phyloP scores from a whole-genome alignment of 1,284 basidiomycete genomes.

The Puccinia hordei region DNA sequence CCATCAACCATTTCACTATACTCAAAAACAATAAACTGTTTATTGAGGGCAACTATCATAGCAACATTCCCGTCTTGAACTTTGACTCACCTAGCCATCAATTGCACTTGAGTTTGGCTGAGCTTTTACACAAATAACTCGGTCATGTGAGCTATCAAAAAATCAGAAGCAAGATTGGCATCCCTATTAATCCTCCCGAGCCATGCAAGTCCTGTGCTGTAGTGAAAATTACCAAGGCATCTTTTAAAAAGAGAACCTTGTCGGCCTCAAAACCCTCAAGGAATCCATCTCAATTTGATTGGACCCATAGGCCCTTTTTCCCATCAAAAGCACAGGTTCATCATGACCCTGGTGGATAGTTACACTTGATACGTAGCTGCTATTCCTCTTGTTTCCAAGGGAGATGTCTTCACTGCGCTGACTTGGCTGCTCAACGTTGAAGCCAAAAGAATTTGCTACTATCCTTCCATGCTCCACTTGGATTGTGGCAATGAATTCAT shows the following conservation, averaged over 20 bases:
- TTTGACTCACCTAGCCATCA: not conserved
- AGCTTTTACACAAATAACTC: not conserved
- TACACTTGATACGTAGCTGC: no score
- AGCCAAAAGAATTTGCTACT: not conserved
- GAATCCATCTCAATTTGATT: not conserved
- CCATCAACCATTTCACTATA: no score
- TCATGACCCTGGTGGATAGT: no score
- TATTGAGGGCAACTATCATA: not conserved
- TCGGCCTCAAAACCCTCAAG: not conserved
- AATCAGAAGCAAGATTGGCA: constrained; percentile 7
- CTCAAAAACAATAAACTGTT: not conserved
- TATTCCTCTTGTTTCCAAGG: not conserved
- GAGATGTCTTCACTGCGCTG: not conserved
- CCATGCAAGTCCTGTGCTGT: not conserved
- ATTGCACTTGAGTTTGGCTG: not conserved
- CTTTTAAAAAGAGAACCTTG: not conserved
- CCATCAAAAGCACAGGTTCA: not conserved
- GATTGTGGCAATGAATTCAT: not conserved
- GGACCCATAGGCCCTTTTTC: not conserved
- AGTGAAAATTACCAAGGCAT: not conserved
- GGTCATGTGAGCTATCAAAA: constrained; percentile 6
- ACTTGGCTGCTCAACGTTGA: not conserved
- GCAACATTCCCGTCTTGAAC: not conserved
- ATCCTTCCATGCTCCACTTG: not conserved
- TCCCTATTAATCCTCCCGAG: not conserved